Conservation (phyloP, 768 basidiomycete genomes). For the Lactarius evosmus region DNA sequence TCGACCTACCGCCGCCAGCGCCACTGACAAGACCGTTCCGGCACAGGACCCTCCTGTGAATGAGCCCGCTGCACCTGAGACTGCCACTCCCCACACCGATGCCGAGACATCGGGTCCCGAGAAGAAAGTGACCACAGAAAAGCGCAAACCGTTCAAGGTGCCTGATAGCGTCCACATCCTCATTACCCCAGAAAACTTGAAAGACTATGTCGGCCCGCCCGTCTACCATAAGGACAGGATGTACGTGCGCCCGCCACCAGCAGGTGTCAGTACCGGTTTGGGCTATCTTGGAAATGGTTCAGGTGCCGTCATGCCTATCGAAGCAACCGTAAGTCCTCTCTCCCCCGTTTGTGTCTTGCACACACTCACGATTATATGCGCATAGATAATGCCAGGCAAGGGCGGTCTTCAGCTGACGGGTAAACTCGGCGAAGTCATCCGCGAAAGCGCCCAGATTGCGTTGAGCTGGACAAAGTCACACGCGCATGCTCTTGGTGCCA, state of each 20-base stretch:
- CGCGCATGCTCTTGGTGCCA: conserved; percentile 86
- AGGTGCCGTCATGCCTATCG: conserved; percentile 96
- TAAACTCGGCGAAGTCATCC: conserved; percentile 96
- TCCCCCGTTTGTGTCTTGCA: not conserved
- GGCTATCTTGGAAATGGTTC: conserved; percentile 96
- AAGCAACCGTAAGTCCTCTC: conserved; percentile 71
- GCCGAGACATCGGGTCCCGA: conserved; percentile 18
- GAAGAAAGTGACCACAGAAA: conserved; percentile 67
- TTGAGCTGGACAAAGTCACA: conserved; percentile 91
- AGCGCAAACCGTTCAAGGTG: conserved; percentile 76
- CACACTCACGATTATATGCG: not conserved
- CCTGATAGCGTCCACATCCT: conserved; percentile 74
- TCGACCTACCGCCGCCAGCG: conserved; percentile 28
- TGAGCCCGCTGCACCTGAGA: conserved; percentile 36
- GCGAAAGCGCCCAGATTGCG: conserved; percentile 93
- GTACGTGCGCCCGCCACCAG: conserved; percentile 75
- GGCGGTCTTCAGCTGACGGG: conserved; percentile 90
- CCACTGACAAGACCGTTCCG: conserved; percentile 42
- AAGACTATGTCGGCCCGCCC: conserved; percentile 95
- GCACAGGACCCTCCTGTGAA: conserved; percentile 48
- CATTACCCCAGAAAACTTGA: conserved; percentile 83
- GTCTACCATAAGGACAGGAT: conserved; percentile 94
- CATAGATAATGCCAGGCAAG: conserved; percentile 93
- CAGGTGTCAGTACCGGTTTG: conserved; percentile 91
- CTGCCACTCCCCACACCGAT: conserved; percentile 29